A percentile compares a stretch with the other conserved stretches of the same genome.
Conservation (phyloP, 768 basidiomycete species). For the Lyophyllum semitale region DNA sequence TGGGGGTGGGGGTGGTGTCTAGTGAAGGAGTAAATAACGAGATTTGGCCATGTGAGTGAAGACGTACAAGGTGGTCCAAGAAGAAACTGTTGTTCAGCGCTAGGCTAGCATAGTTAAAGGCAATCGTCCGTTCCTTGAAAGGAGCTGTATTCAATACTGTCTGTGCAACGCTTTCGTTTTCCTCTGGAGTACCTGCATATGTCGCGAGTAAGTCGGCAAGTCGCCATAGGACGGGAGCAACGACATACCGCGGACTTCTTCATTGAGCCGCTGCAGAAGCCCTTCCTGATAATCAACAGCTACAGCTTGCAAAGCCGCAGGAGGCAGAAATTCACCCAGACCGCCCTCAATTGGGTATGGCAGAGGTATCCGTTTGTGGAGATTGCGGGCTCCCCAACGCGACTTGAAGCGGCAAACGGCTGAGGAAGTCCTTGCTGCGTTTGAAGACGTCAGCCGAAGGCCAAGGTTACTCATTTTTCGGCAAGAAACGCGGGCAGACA, state of each 20-base stretch:
- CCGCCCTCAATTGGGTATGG: slow-evolving; percentile 73
- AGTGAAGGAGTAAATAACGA: slow-evolving; percentile 9
- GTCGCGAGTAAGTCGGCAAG: slow-evolving; percentile 6
- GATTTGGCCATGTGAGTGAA: slow-evolving; percentile 1
- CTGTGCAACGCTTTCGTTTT: slow-evolving; percentile 62
- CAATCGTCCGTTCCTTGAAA: slow-evolving; percentile 58
- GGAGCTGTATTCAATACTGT: slow-evolving; percentile 70
- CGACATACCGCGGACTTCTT: slow-evolving; percentile 67
- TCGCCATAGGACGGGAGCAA: neutral
- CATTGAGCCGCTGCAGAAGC: slow-evolving; percentile 74
- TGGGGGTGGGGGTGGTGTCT: slow-evolving; percentile 44
- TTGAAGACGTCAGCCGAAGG: slow-evolving; percentile 29
- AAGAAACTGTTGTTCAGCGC: slow-evolving; percentile 97
- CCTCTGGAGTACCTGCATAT: slow-evolving; percentile 55
- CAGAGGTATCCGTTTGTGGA: slow-evolving; percentile 56
- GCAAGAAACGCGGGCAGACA: slow-evolving; percentile 5
- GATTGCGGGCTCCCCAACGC: slow-evolving; percentile 31
- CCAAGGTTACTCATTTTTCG: slow-evolving; percentile 28
- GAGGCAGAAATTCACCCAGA: slow-evolving; percentile 77
- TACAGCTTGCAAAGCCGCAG: slow-evolving; percentile 67
- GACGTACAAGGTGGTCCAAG: slow-evolving; percentile 79
- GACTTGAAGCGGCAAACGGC: slow-evolving; percentile 23
- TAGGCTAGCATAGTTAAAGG: slow-evolving; percentile 90
- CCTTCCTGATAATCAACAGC: slow-evolving; percentile 88
- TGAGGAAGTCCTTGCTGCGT: slow-evolving; percentile 15